Conservation (phyloP, 495 filamentous ascomycete species). For the Aspergillus heteromorphus region DNA sequence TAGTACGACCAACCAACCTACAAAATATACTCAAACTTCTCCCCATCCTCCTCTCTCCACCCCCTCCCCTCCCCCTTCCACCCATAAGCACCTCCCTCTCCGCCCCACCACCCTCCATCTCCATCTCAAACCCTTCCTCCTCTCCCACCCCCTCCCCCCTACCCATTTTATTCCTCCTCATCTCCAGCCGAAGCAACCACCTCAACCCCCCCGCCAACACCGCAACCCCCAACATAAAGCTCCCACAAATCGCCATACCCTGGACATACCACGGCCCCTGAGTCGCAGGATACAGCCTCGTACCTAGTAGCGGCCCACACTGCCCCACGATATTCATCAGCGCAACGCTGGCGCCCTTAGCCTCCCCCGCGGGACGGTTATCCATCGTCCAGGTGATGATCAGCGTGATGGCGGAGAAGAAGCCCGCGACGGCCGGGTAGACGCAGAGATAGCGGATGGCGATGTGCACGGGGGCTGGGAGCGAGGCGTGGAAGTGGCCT, state of each 20-base stretch:
- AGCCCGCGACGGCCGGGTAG: slow-evolving; percentile 53
- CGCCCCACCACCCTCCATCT: slow-evolving; percentile 19
- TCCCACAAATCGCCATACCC: slow-evolving; percentile 54
- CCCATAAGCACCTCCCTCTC: slow-evolving; percentile 39
- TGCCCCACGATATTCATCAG: slow-evolving; percentile 58
- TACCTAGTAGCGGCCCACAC: slow-evolving; percentile 57
- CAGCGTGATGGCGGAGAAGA: slow-evolving; percentile 57
- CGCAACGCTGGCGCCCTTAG: slow-evolving; percentile 52
- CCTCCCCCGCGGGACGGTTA: slow-evolving; percentile 51
- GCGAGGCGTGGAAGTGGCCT: slow-evolving; percentile 31
- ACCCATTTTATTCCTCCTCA: slow-evolving; percentile 16
- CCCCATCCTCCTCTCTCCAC: slow-evolving; percentile 23
- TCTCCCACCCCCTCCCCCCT: neutral
- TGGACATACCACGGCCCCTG: slow-evolving; percentile 55
- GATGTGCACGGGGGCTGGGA: slow-evolving; percentile 24
- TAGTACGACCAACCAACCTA: slow-evolving; percentile 3
- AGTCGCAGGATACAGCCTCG: slow-evolving; percentile 51
- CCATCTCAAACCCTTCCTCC: slow-evolving; percentile 23
- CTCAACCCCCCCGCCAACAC: slow-evolving; percentile 44
- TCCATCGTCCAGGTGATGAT: slow-evolving; percentile 65
- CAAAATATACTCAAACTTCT: slow-evolving; percentile 32
- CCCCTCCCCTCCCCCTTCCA: slow-evolving; percentile 25
- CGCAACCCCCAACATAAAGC: slow-evolving; percentile 50
- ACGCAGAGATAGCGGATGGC: slow-evolving; percentile 50
- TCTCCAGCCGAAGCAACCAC: slow-evolving; percentile 38